Evolutionary conservation across 768 basidiomycete species (phyloP), one percentile per base, ranked within the genome.

Genomic region (Chalciporus sphaerocephalus): DNA sequence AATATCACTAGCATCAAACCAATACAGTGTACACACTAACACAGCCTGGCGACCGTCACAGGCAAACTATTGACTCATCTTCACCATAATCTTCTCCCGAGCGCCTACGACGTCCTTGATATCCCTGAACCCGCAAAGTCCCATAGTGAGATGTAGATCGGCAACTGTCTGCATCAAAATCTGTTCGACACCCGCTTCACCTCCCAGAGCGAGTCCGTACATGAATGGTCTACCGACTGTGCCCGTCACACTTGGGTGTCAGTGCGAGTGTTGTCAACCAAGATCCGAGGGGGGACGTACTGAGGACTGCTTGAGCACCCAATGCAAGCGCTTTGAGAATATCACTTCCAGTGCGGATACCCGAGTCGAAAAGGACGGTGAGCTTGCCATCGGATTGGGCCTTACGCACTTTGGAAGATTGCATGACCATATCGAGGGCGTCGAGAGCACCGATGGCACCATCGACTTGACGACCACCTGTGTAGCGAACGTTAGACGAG

Each of bases 401-500:
- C 4, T 65, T 69, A 40, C 67, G 69, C 47, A 88, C 68, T 44
- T 75, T 77, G 17, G 73, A 63, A 0, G 86, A 89, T 39, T 75
- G 71, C 67, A 76, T 80, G 54, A 92, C 84, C 36, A 67, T 69
- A 47, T 82, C 81, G 12, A 92, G 77, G 4, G 85, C 83, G 51
- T 79, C 79, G 12, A 92, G 67, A 1, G 89, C 81, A 0, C 82
- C 77, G 17, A 91, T 78, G 3, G 83, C 83, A 4, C 90, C 89
- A 60, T 94, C 91, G 6, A 87, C 70, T 58, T 87, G 85, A 17
- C 85, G 75, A 5, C 83, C 85, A 24, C 85, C 85, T 86, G 24
- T 8, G 17, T n/a, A n/a, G n/a, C n/a, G n/a, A 21, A 4, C 7
- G 10, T 17, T 43, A 17, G 36, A 20, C n/a, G n/a, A n/a, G n/a